Evolutionary conservation across 2,329 filamentous ascomycete species (phyloP).

Genomic region (Cladobotryum protrusum): DNA sequence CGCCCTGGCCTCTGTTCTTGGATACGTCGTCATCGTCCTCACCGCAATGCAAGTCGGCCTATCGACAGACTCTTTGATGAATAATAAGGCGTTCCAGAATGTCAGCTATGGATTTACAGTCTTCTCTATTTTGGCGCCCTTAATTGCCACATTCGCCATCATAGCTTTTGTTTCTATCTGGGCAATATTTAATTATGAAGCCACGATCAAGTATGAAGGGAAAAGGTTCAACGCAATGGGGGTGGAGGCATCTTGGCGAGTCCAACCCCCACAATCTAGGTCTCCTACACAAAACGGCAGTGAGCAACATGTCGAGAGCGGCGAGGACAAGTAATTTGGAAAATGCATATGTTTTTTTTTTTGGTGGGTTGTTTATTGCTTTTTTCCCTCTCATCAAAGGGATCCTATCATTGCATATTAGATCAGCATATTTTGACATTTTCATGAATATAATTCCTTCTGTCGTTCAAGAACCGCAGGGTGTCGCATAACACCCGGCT

Average conservation of each 20-base stretch:
- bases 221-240: not conserved
- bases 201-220: not conserved
- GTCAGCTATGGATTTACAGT: slow-evolving; percentile 43
- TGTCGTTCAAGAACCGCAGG: slow-evolving; percentile 20
- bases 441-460: slow-evolving; percentile 16
- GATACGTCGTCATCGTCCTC: slow-evolving; percentile 39
- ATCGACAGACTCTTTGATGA: slow-evolving; percentile 25
- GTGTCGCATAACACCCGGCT: slow-evolving; percentile 17
- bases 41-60: slow-evolving; percentile 45
- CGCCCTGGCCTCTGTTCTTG: slow-evolving; percentile 32
- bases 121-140: slow-evolving; percentile 38
- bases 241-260: not conserved
- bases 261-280: no score
- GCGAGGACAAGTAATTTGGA: no score
- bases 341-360: no score
- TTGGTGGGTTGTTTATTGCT: no score
- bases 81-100: slow-evolving; percentile 32
- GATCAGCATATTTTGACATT: not conserved
- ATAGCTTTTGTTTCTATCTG: slow-evolving; percentile 5
- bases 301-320: no score
- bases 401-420: not conserved
- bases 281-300: no score
- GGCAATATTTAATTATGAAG: not conserved
- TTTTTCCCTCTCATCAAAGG: no score
- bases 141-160: slow-evolving; percentile 19